phyloP scores from a whole-genome alignment of 768 basidiomycete species.

The Gymnopilus junonius region DNA sequence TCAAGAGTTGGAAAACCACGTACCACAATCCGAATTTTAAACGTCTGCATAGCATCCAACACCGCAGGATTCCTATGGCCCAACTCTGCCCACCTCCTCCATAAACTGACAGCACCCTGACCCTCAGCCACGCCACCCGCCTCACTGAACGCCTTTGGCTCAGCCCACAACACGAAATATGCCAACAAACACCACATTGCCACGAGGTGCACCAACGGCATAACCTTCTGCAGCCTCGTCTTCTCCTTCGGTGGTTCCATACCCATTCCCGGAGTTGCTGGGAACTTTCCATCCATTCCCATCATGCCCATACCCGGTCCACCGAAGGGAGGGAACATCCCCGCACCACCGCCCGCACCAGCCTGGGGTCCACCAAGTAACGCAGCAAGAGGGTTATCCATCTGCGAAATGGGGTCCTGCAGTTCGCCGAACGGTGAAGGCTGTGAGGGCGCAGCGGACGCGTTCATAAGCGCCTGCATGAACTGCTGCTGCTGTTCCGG shows the following conservation, averaged over 20 bases:
- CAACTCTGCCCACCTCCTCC: slow-evolving; percentile 70
- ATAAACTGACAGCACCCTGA: slow-evolving; percentile 32
- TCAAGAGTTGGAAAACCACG: slow-evolving; percentile 26
- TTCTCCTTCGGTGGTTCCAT: slow-evolving; percentile 34
- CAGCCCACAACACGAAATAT: slow-evolving; percentile 70
- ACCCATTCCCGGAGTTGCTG: slow-evolving; percentile 26
- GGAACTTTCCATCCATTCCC: slow-evolving; percentile 22
- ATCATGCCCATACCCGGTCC: not conserved
- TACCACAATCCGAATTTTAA: slow-evolving; percentile 63
- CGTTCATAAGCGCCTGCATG: slow-evolving; percentile 63
- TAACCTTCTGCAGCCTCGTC: slow-evolving; percentile 58
- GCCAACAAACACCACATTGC: slow-evolving; percentile 67
- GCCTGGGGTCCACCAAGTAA: slow-evolving; percentile 41
- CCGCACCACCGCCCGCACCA: slow-evolving; percentile 17
- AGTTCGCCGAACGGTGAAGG: slow-evolving; percentile 27
- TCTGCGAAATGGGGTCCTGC: slow-evolving; percentile 33
- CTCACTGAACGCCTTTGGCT: slow-evolving; percentile 55
- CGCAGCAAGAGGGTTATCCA: slow-evolving; percentile 53
- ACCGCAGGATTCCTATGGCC: slow-evolving; percentile 35
- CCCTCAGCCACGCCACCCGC: slow-evolving; percentile 37
- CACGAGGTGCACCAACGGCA: slow-evolving; percentile 69
- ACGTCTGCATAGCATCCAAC: slow-evolving; percentile 25
- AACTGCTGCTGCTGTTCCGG: slow-evolving; percentile 72
- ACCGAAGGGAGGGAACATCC: slow-evolving; percentile 2
- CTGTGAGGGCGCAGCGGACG: slow-evolving; percentile 22